These are phyloP conservation scores for Leptodermis oblonga DNA, from an alignment of 257 asterid species.

Conservation along the genomic window DNA sequence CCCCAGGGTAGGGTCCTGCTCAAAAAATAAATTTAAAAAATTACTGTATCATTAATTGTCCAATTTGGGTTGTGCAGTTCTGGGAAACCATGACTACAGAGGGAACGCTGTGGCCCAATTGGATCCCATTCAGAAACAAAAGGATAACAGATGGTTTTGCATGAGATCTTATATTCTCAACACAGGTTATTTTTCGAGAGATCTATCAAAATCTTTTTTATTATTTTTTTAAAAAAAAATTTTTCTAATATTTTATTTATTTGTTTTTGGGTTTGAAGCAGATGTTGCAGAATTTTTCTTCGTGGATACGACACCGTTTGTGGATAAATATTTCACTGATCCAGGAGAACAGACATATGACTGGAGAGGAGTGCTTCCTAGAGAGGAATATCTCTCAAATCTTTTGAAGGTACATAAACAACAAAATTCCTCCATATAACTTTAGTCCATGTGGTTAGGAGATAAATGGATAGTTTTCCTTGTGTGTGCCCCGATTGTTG, in stretches of 20 bases:
- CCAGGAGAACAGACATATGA: conserved; percentile 46
- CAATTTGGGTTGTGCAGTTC: conserved; percentile 32
- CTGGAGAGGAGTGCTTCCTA: conserved; percentile 42
- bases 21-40: too few species aligned
- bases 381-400: conserved; percentile 35
- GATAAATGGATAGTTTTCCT: too few species aligned
- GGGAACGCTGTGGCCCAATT: conserved; percentile 57
- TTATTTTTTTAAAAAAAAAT: not conserved
- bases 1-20: too few species aligned
- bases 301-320: conserved; percentile 68
- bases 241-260: too few species aligned
- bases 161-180: conserved; percentile 42
- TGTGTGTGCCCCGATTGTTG: too few species aligned
- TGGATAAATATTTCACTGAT: conserved; percentile 39
- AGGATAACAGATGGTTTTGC: conserved; percentile 58
- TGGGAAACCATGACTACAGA: conserved; percentile 72
- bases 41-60: too few species aligned
- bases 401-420: conserved; percentile 32
- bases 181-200: conserved; percentile 14
- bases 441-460: too few species aligned
- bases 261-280: conserved; percentile 2
- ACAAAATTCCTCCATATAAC: not conserved
- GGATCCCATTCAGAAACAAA: conserved; percentile 37
- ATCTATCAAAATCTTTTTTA: too few species aligned
- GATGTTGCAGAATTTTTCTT: conserved; percentile 57